Base-by-base conservation (phyloP, 2,329 filamentous ascomycete genomes). In the Hortaea werneckii region DNA sequence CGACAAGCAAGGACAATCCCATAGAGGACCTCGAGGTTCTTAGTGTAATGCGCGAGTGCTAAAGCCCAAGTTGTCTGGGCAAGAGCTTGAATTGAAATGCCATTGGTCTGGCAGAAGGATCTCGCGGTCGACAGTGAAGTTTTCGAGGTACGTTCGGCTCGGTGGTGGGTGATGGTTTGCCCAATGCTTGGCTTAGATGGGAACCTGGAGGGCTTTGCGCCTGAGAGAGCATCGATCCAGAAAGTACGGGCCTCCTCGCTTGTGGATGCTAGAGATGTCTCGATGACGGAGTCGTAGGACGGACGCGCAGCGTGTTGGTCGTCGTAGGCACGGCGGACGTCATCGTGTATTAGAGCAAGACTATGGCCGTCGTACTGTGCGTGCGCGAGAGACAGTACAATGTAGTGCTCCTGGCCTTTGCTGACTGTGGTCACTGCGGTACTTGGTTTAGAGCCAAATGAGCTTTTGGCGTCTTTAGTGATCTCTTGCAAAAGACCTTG, bases 281-380 rank as follows among this genome's bases (percentile, higher is more conserved):
- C 68, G 1, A 94, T 66, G 20, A 80, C 73, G 1, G 65, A 52
- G 34, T 76, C 69, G 32, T 78, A 76, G 0, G 68, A 61, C 7
- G 72, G 68, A 4, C 79, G 71, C 1, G 62, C 34, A 2, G 55
- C 52, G 8, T 48, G 29, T 8, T 39, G 34, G 10, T 47, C 41
- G 4, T 43, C 37, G 51, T 94, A 94, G 1, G 82, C 79, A n/a
- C 65, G 69, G 11, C 73, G 64, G 1, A 95, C 74, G 56, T 92
- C 80, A 38, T 75, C 69, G 55, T 92, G 87, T 1, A 95, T 65
- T 11, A 94, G 67, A 3, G 73, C 71, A 9, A 95, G 74, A 2
- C 88, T 94, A 78, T 82, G 88, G 0, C 89, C 89, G 59, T 95
- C 89, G 54, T 95, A 95, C 13, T 95, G 72, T 1, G 88, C 87